phyloP scores from a whole-genome alignment of 371 early-diverging fungal genomes.

The Rhizopus delemar region DNA sequence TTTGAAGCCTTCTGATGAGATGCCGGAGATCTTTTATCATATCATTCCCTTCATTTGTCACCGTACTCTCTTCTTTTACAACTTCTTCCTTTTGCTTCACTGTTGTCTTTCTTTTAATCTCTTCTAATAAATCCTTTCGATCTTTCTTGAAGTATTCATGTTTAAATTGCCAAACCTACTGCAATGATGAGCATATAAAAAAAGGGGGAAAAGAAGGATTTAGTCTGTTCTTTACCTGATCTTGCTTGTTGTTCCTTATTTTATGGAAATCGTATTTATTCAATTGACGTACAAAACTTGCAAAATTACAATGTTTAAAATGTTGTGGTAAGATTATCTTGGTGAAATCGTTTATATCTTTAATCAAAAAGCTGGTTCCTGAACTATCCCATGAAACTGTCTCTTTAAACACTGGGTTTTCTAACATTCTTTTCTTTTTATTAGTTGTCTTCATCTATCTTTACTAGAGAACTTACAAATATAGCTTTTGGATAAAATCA shows the following conservation, averaged over 20 bases:
- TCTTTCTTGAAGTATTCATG: slow-evolving; percentile 72
- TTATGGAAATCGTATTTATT: slow-evolving; percentile 98
- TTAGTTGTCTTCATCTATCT: neutral
- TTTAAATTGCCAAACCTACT: slow-evolving; percentile 75
- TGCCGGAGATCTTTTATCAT: slow-evolving; percentile 21
- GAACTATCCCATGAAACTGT: slow-evolving; percentile 77
- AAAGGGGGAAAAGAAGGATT: neutral
- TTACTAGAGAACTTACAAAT: slow-evolving; percentile 1
- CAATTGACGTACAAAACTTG: slow-evolving; percentile 93
- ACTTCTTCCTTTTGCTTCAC: slow-evolving; percentile 32
- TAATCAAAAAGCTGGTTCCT: slow-evolving; percentile 86
- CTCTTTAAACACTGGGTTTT: slow-evolving; percentile 64
- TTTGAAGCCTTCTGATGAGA: slow-evolving; percentile 41
- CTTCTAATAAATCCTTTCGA: slow-evolving; percentile 64
- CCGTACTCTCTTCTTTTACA: slow-evolving; percentile 13
- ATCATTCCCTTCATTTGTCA: neutral
- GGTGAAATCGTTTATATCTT: slow-evolving; percentile 74
- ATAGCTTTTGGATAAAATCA: slow-evolving; percentile 53
- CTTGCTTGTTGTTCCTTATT: slow-evolving; percentile 54
- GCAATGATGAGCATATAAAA: neutral
- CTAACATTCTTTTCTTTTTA: slow-evolving; percentile 57
- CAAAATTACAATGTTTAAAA: slow-evolving; percentile 94
- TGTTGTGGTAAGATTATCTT: slow-evolving; percentile 76
- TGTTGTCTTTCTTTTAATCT: slow-evolving; percentile 60
- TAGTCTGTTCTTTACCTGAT: slow-evolving; percentile 45